Percentiles rank a stretch among this genome's conserved stretches.
These are phyloP conservation scores for Meripilus lineatus DNA, from an alignment of 1,284 basidiomycete species.

Conservation along the genomic window DNA sequence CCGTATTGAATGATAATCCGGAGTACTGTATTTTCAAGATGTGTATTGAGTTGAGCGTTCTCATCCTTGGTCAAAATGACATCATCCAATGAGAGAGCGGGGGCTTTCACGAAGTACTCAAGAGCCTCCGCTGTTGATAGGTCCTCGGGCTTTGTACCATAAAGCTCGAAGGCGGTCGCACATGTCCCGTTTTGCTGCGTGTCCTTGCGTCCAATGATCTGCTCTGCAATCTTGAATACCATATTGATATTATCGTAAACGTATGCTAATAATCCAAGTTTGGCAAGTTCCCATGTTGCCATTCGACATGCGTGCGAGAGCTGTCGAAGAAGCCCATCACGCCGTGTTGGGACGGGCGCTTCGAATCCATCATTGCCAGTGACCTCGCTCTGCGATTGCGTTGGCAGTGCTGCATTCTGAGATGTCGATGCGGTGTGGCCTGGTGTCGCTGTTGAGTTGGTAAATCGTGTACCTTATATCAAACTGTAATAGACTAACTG, in stretches of 20 bases:
- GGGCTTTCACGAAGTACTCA: conserved; percentile 21
- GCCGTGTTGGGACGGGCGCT: not conserved
- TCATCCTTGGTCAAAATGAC: conserved; percentile 21
- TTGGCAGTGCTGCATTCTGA: too few relatives aligned
- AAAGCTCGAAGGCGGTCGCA: conserved; percentile 19
- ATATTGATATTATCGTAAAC: conserved; percentile 23
- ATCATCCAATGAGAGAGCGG: conserved; percentile 19
- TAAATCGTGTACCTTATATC: too few relatives aligned
- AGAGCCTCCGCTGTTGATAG: too few relatives aligned
- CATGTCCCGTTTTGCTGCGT: conserved; percentile 27
- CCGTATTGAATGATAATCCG: conserved; percentile 28
- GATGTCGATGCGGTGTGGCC: too few relatives aligned
- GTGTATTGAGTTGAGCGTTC: conserved; percentile 11
- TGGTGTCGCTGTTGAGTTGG: too few relatives aligned
- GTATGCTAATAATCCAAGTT: not conserved
- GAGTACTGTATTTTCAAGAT: conserved; percentile 26
- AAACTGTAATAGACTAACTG: too few relatives aligned
- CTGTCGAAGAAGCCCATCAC: not conserved
- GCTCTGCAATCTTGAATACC: too few relatives aligned
- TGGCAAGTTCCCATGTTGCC: not conserved
- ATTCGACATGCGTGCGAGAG: not conserved
- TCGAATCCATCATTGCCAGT: too few relatives aligned
- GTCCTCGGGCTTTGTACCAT: conserved; percentile 18
- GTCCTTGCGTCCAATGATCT: conserved; percentile 12
- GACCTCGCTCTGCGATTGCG: too few relatives aligned